These are phyloP conservation scores for Silene latifolia DNA, from an alignment of 148 eudicot species.

Conservation along the genomic window DNA sequence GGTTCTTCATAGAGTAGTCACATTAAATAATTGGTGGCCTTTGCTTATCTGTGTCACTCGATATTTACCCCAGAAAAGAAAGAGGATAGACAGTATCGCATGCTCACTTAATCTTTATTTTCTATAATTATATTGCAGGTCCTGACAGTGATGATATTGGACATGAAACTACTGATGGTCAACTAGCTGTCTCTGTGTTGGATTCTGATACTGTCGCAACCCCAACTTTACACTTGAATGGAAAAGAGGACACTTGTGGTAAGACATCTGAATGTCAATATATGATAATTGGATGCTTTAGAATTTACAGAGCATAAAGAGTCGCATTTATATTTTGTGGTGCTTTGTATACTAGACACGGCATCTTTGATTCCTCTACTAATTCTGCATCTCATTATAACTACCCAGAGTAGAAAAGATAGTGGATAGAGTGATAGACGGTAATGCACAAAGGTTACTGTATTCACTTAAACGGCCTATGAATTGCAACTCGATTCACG, in stretches of 20 bases:
- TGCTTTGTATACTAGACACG: not conserved
- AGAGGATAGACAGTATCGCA: not conserved
- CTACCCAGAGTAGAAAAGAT: not conserved
- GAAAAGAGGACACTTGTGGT: not conserved
- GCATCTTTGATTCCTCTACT: not conserved
- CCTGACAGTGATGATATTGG: slow-evolving; percentile 2
- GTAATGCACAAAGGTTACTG: not conserved
- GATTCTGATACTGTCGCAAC: not conserved
- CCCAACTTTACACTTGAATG: not conserved
- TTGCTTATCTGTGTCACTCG: not conserved
- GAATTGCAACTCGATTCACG: not conserved
- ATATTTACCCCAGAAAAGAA: not conserved
- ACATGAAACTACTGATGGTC: not conserved
- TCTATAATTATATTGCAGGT: not conserved
- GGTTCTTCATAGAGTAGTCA: not conserved
- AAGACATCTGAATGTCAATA: not conserved
- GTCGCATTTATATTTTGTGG: not conserved
- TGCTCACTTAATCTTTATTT: not conserved
- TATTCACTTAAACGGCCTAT: not conserved
- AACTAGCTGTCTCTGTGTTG: not conserved
- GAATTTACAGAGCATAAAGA: not conserved
- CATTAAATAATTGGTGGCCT: no score
- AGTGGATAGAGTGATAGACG: not conserved
- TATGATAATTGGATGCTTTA: not conserved
- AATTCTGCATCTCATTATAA: not conserved